These are phyloP conservation scores for Trypanosoma caninum DNA, from an alignment of 208 protist genomes.

Conservation along the genomic window DNA sequence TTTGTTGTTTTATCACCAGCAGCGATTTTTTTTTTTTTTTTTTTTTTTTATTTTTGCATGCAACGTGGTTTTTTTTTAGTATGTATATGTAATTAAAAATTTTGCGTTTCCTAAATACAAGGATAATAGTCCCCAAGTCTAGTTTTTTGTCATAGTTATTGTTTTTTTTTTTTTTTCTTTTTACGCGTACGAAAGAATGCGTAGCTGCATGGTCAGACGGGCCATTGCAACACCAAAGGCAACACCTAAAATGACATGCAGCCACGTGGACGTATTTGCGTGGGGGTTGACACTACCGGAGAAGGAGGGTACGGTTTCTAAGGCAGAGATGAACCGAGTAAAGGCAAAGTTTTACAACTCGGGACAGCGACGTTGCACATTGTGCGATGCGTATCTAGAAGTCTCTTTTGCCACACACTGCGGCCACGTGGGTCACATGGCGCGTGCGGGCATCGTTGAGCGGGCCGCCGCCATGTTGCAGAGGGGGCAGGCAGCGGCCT, in stretches of 20 bases:
- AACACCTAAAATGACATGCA: neutral
- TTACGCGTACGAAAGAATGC: neutral
- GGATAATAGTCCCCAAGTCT: neutral
- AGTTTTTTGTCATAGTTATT: neutral
- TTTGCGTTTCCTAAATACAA: no score
- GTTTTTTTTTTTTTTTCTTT: slow-evolving; percentile 7
- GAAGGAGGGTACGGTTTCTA: slow-evolving; percentile 2
- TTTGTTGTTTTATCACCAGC: no score
- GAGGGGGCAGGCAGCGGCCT: neutral
- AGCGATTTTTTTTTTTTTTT: neutral
- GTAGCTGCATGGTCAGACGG: neutral
- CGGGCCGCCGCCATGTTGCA: slow-evolving; percentile 35
- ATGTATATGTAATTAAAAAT: neutral
- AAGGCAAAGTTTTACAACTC: slow-evolving; percentile 36
- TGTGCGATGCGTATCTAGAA: slow-evolving; percentile 35
- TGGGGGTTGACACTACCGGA: slow-evolving; percentile 17
- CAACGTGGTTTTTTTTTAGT: neutral
- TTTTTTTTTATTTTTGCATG: neutral
- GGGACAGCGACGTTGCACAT: slow-evolving; percentile 23
- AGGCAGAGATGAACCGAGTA: slow-evolving; percentile 1
- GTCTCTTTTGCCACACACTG: slow-evolving; percentile 38
- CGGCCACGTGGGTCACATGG: slow-evolving; percentile 37
- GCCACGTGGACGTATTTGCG: slow-evolving; percentile 13
- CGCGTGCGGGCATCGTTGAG: slow-evolving; percentile 55
- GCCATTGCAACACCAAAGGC: neutral